These are phyloP conservation scores for Pezicula carpinea DNA, from an alignment of 2,329 filamentous ascomycete genomes.

Conservation along the genomic window DNA sequence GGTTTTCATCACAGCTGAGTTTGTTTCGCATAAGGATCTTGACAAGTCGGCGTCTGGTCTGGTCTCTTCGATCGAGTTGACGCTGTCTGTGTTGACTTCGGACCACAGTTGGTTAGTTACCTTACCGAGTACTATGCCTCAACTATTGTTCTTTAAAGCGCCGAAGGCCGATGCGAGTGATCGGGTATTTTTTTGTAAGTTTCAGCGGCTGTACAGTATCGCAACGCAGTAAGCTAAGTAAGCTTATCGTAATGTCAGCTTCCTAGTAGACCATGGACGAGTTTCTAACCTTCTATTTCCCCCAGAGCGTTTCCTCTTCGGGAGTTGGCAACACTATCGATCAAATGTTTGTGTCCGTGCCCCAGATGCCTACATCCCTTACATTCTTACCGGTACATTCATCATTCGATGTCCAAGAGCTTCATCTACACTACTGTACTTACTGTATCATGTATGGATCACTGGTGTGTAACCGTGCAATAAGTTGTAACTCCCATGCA, in stretches of 20 bases:
- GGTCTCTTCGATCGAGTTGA: neutral
- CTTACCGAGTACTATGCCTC: too few species aligned
- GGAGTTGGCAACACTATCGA: neutral
- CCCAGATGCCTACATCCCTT: too few species aligned
- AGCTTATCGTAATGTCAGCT: too few species aligned
- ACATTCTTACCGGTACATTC: neutral
- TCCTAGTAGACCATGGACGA: too few species aligned
- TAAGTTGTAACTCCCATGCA: neutral
- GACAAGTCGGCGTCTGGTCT: too few species aligned
- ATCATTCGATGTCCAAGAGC: neutral
- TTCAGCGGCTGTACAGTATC: neutral
- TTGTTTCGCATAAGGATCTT: too few species aligned
- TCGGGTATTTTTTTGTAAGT: neutral
- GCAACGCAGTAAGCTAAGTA: neutral
- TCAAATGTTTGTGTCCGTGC: neutral
- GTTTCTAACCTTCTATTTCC: too few species aligned
- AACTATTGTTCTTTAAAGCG: neutral
- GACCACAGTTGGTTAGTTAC: too few species aligned
- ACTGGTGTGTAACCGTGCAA: neutral
- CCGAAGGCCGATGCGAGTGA: neutral
- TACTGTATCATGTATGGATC: too few species aligned
- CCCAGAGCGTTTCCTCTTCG: neutral
- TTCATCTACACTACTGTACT: neutral
- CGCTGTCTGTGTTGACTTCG: too few species aligned
- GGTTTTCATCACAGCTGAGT: too few species aligned